Conservation (phyloP, 2,329 filamentous ascomycete species). For the Botrytis sinoallii region DNA sequence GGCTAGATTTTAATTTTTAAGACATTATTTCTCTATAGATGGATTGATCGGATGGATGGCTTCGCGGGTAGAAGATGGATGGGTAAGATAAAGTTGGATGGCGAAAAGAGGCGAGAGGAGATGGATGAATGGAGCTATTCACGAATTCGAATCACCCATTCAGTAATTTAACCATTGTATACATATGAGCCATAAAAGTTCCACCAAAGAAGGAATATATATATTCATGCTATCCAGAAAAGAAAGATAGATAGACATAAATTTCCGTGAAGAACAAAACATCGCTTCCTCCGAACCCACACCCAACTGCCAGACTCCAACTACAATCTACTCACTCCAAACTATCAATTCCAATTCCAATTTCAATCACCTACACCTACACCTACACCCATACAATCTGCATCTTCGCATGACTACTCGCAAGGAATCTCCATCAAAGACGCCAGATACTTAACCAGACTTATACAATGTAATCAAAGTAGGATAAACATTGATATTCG, state of each 20-base stretch:
- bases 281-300: neutral
- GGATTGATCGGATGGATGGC: neutral
- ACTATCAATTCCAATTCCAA: neutral
- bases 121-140: neutral
- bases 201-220: neutral
- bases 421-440: neutral
- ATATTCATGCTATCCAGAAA: neutral
- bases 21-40: neutral
- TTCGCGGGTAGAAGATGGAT: too few species aligned
- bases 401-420: neutral
- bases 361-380: neutral
- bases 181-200: neutral
- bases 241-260: neutral
- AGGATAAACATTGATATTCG: conserved; percentile 25
- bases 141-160: neutral
- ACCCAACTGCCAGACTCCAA: neutral
- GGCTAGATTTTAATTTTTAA: neutral
- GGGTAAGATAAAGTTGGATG: too few species aligned
- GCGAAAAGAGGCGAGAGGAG: too few species aligned
- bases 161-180: neutral
- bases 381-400: neutral
- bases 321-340: neutral
- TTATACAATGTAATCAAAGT: conserved; percentile 17
- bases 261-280: neutral
- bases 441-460: neutral